Percentiles rank a stretch among this genome's conserved stretches.
phyloP scores from a whole-genome alignment of 192 early-diverging fungal genomes.

The Coemansia sp. region DNA sequence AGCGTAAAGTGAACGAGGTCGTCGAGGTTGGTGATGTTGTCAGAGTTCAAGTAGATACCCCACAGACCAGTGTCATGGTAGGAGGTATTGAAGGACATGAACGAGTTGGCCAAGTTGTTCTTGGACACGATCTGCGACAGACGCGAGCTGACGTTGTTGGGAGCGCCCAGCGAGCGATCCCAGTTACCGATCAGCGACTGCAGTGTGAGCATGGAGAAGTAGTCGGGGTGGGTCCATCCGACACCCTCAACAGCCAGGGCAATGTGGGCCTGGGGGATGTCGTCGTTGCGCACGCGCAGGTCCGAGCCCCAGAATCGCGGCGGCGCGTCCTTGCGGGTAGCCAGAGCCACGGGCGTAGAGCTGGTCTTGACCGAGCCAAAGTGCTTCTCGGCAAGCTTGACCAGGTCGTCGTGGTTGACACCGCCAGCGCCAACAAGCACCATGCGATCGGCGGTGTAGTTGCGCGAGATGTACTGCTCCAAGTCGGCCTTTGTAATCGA shows the following conservation, averaged over 20 bases:
- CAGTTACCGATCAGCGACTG: constrained; percentile 96
- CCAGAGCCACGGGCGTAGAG: constrained; percentile 58
- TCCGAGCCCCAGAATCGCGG: constrained; percentile 92
- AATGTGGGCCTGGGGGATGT: constrained; percentile 91
- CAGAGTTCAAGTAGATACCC: constrained; percentile 92
- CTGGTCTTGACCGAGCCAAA: constrained; percentile 80
- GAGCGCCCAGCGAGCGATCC: constrained; percentile 93
- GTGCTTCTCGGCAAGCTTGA: constrained; percentile 90
- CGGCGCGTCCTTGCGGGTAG: constrained; percentile 55
- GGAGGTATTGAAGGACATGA: constrained; percentile 99
- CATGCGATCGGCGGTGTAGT: constrained; percentile 98
- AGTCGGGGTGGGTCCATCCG: constrained; percentile 93
- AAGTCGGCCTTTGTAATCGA: constrained; percentile 87
- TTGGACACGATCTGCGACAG: constrained; percentile 84
- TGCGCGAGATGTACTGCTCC: constrained; percentile 84
- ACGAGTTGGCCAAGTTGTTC: constrained; percentile 92
- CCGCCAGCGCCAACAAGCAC: constrained; percentile 93
- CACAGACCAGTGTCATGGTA: constrained; percentile 98
- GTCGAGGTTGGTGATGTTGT: constrained; percentile 82
- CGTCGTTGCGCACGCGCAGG: constrained; percentile 85
- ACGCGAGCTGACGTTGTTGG: constrained; percentile 83
- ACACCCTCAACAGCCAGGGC: constrained; percentile 97
- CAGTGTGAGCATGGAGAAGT: constrained; percentile 94
- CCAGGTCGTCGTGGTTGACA: constrained; percentile 91
- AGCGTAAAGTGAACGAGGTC: constrained; percentile 87